Percentiles rank a stretch among this genome's conserved stretches.
Evolutionary conservation across 176 grass and related monocot genomes (phyloP).

Genomic region (Oryza officinalis): DNA sequence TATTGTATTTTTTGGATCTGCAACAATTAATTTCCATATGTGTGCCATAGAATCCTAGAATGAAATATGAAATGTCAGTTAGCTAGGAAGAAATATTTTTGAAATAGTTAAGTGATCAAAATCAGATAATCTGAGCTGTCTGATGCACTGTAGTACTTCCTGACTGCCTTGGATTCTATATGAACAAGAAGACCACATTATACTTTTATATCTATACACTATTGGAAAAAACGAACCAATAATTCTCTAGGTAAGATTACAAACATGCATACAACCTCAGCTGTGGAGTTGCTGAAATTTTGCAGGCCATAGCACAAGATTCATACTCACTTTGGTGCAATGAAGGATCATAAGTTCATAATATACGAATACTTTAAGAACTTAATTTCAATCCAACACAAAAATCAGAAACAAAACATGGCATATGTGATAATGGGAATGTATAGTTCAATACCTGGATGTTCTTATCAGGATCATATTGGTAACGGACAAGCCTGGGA

Average conservation of each 20-base stretch:
- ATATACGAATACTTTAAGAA: no score
- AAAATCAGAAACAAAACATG: background rate
- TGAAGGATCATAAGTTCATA: background rate
- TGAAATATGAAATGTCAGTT: conserved; percentile 27
- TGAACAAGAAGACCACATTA: background rate
- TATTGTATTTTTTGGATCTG: conserved; percentile 88
- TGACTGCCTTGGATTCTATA: background rate
- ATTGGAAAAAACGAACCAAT: background rate
- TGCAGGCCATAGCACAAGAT: background rate
- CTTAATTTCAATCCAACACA: background rate
- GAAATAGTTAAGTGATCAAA: conserved; percentile 10
- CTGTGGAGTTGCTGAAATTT: background rate
- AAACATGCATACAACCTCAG: background rate
- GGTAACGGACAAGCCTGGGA: conserved; percentile 93
- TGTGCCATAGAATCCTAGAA: conserved; percentile 96
- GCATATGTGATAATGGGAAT: background rate
- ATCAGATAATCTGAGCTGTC: background rate
- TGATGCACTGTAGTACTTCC: background rate
- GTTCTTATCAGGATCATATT: conserved; percentile 98
- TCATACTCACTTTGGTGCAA: conserved; percentile 4
- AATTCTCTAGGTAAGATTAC: background rate
- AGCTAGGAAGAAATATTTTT: conserved; percentile 31
- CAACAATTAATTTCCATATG: conserved; percentile 97
- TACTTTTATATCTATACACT: background rate
- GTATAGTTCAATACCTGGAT: conserved; percentile 69